Percentiles rank a stretch among this genome's conserved stretches.
Evolutionary conservation across 495 filamentous ascomycete species (phyloP).

Genomic region (Penicillium cinerascens): DNA sequence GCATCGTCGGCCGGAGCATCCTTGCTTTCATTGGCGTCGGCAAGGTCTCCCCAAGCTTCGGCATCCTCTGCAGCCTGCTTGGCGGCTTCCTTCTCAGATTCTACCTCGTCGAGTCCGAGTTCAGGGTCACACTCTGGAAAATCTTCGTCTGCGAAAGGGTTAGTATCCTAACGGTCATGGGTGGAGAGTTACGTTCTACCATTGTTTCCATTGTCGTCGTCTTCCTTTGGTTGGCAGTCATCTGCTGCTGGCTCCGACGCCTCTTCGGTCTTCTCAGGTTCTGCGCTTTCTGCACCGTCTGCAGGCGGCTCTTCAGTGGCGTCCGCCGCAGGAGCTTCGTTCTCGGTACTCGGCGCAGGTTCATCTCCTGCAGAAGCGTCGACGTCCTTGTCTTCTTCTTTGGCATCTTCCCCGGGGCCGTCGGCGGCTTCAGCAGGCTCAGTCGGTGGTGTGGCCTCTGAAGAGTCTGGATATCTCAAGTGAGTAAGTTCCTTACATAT

Average conservation of each 20-base stretch:
- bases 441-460: conserved; percentile 25
- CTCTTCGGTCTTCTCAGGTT: conserved; percentile 12
- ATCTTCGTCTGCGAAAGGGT: conserved; percentile 21
- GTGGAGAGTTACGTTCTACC: conserved; percentile 6
- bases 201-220: conserved; percentile 16
- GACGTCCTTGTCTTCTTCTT: conserved; percentile 20
- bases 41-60: conserved; percentile 12
- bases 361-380: conserved; percentile 15
- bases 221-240: conserved; percentile 8
- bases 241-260: conserved; percentile 10
- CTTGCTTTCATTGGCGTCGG: conserved; percentile 3
- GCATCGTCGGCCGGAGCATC: conserved; percentile 7
- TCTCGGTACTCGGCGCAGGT: conserved; percentile 14
- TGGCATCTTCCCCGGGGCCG: conserved; percentile 19
- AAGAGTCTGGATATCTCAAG: conserved; percentile 19
- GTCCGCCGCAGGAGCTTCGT: conserved; percentile 16
- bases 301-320: conserved; percentile 16
- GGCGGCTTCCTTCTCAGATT: conserved; percentile 29
- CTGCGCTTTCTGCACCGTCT: conserved; percentile 12
- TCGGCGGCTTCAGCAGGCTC: conserved; percentile 24
- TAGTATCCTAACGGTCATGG: not conserved
- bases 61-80: conserved; percentile 26
- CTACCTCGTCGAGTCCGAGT: conserved; percentile 28
- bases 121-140: conserved; percentile 30
- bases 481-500: conserved; percentile 10